These are phyloP conservation scores for Malassezia arunalokei DNA, from an alignment of 1,284 basidiomycete genomes.

Conservation along the genomic window DNA sequence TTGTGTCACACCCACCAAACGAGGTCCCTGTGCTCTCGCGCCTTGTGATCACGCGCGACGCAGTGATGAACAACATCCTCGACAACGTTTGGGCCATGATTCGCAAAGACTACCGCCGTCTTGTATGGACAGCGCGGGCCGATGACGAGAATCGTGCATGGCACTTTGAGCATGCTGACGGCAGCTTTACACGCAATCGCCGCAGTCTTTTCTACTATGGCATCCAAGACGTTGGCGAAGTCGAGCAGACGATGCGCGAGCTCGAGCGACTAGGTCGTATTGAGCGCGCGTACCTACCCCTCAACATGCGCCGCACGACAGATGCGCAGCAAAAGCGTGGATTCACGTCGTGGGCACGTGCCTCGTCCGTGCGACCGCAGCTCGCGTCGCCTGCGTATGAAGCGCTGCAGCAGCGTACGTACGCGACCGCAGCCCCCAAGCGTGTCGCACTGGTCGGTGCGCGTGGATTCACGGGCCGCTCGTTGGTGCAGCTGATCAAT, in stretches of 20 bases:
- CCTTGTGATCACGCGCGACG: constrained; percentile 73
- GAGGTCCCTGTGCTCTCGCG: constrained; percentile 86
- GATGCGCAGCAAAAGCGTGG: constrained; percentile 41
- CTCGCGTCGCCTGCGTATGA: constrained; percentile 25
- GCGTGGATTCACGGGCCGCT: constrained; percentile 87
- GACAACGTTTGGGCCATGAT: constrained; percentile 96
- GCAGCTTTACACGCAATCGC: constrained; percentile 88
- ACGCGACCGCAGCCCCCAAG: constrained; percentile 52
- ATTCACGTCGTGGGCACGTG: constrained; percentile 46
- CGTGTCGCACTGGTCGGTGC: constrained; percentile 90
- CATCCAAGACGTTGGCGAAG: constrained; percentile 77
- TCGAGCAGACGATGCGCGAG: constrained; percentile 60
- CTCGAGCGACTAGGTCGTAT: constrained; percentile 79
- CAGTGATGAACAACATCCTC: constrained; percentile 81
- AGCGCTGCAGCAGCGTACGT: constrained; percentile 56
- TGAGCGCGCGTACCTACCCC: constrained; percentile 74
- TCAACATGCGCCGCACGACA: constrained; percentile 63
- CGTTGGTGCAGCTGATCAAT: constrained; percentile 72
- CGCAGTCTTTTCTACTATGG: constrained; percentile 94
- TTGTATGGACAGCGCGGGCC: constrained; percentile 91
- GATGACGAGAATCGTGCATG: constrained; percentile 92
- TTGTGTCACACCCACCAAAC: constrained; percentile 79
- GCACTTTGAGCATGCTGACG: constrained; percentile 98
- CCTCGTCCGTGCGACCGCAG: constrained; percentile 48
- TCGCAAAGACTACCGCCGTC: constrained; percentile 80